Conservation (phyloP, 1,284 basidiomycete species). For the Heterobasidion parviporum region DNA sequence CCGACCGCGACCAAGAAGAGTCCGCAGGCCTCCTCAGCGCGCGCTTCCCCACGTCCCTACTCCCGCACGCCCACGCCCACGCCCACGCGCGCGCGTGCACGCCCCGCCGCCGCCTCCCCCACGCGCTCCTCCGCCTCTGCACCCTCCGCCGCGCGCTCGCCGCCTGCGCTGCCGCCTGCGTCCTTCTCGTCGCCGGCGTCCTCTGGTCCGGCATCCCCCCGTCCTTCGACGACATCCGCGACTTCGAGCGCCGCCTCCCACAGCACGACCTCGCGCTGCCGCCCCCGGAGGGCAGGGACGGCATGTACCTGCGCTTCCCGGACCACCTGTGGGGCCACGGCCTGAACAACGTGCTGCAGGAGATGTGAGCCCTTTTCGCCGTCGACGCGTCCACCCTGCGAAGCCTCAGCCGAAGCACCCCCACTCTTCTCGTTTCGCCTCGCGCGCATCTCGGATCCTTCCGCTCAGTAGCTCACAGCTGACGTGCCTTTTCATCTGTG, state of each 20-base stretch:
- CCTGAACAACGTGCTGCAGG: constrained; percentile 30
- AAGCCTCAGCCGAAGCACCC: too few relatives aligned
- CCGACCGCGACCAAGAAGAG: too few relatives aligned
- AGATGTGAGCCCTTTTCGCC: constrained; percentile 23
- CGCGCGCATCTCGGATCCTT: too few relatives aligned
- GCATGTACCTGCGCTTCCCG: neutral
- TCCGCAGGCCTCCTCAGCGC: too few relatives aligned
- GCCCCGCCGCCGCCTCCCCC: too few relatives aligned
- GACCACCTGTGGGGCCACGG: constrained; percentile 28
- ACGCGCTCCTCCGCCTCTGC: neutral
- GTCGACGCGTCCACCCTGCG: too few relatives aligned
- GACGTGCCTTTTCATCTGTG: constrained; percentile 21
- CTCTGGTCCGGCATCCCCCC: constrained; percentile 7
- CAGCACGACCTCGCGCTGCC: constrained; percentile 8
- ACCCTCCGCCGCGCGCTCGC: neutral
- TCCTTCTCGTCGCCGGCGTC: neutral
- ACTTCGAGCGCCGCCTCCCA: constrained; percentile 8
- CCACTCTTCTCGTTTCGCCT: constrained; percentile 6
- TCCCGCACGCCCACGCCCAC: neutral
- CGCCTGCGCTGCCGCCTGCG: neutral
- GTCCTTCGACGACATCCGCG: constrained; percentile 6
- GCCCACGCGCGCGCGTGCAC: neutral
- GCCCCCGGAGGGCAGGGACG: constrained; percentile 3
- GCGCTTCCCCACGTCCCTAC: too few relatives aligned
- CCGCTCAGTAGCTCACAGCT: neutral